Conservation (phyloP, 1,139 yeast species). For the Lodderomyces beijingensis region DNA sequence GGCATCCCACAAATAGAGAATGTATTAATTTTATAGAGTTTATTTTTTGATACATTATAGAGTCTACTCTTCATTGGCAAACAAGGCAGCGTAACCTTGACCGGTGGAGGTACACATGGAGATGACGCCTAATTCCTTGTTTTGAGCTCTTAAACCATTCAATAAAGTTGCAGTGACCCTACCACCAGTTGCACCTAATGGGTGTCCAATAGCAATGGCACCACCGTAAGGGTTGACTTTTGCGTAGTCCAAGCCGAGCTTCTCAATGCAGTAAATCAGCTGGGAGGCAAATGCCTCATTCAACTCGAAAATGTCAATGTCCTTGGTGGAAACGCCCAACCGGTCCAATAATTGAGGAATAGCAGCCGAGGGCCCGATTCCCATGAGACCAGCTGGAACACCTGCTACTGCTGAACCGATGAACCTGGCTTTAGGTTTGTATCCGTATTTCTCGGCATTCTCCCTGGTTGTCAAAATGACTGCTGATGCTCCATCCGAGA, state of each 20-base stretch:
- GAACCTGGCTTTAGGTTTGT: slow-evolving; percentile 37
- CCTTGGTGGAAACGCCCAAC: slow-evolving; percentile 20
- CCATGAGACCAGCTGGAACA: slow-evolving; percentile 35
- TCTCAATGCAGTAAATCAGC: slow-evolving; percentile 28
- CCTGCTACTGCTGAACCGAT: slow-evolving; percentile 35
- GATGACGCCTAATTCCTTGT: slow-evolving; percentile 30
- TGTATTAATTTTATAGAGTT: slow-evolving; percentile 1
- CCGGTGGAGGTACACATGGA: slow-evolving; percentile 45
- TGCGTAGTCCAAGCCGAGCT: slow-evolving; percentile 25
- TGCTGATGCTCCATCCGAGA: slow-evolving; percentile 43
- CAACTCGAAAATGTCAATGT: slow-evolving; percentile 35
- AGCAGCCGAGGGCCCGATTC: slow-evolving; percentile 38
- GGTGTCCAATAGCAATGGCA: slow-evolving; percentile 42
- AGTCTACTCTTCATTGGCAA: slow-evolving; percentile 23
- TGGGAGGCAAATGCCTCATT: slow-evolving; percentile 44
- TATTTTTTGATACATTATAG: not conserved
- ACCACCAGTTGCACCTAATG: slow-evolving; percentile 40
- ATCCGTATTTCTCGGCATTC: slow-evolving; percentile 30
- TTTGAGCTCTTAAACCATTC: slow-evolving; percentile 27
- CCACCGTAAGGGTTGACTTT: slow-evolving; percentile 41
- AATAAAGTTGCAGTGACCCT: slow-evolving; percentile 31
- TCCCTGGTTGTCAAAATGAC: slow-evolving; percentile 32
- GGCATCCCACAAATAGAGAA: slow-evolving; percentile 10
- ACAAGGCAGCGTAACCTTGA: slow-evolving; percentile 38
- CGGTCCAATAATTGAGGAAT: slow-evolving; percentile 28